Evolutionary conservation across 2,329 filamentous ascomycete species (phyloP).

Genomic region (Phialophora expanda): DNA sequence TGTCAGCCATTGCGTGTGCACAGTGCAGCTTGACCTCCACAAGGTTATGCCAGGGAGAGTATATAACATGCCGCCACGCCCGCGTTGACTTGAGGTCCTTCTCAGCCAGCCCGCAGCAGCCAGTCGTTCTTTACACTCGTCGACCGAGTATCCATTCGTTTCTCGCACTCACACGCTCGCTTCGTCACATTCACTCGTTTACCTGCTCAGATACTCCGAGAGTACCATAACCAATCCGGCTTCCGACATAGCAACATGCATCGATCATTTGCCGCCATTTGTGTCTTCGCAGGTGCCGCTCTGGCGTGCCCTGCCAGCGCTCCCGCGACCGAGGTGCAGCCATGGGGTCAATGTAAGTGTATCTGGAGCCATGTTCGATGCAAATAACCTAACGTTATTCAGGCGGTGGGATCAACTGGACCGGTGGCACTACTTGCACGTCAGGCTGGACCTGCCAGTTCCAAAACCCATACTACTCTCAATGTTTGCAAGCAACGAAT

Average conservation of each 20-base stretch:
- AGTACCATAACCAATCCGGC: not conserved
- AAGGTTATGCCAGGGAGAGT: not conserved
- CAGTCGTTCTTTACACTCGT: conserved; percentile 33
- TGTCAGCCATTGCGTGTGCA: not conserved
- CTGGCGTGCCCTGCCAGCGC: conserved; percentile 23
- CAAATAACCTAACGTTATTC: not conserved
- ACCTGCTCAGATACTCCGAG: not conserved
- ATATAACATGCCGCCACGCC: conserved; percentile 7
- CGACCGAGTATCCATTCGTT: conserved; percentile 32
- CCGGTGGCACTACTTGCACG: conserved; percentile 44
- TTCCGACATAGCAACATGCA: conserved; percentile 22
- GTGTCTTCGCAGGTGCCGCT: conserved; percentile 24
- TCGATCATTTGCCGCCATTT: conserved; percentile 13
- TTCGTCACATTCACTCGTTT: conserved; percentile 9
- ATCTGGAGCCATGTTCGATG: not conserved
- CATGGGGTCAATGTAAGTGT: conserved; percentile 34
- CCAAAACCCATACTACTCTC: conserved; percentile 47
- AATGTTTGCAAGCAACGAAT: conserved; percentile 42
- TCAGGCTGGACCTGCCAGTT: conserved; percentile 45
- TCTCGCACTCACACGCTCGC: conserved; percentile 16
- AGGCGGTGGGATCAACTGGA: conserved; percentile 46
- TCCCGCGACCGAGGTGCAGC: conserved; percentile 15
- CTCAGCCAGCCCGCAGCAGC: conserved; percentile 20
- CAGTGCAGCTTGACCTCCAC: not conserved
- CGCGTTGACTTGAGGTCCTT: not conserved